Conservation (phyloP, 805 yeast species). For the Candida nitratophila region DNA sequence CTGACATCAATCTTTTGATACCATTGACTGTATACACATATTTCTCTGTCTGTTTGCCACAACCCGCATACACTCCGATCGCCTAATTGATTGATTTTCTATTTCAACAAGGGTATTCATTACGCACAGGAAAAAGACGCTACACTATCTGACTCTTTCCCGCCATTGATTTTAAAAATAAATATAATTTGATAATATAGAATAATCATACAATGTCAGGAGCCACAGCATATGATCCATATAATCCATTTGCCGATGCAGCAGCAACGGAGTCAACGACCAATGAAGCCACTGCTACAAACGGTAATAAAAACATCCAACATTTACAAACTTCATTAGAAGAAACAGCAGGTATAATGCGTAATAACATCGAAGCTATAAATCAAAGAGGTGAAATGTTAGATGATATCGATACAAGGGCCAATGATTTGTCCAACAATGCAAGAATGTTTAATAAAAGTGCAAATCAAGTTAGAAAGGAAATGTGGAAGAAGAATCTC, state of each 20-base stretch:
- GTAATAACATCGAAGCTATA: conserved; percentile 92
- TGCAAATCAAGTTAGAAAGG: conserved; percentile 94
- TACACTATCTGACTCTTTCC: too few relatives aligned
- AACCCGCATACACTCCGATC: too few relatives aligned
- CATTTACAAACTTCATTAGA: conserved; percentile 25
- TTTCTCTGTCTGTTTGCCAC: too few relatives aligned
- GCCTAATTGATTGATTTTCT: too few relatives aligned
- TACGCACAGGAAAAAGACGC: too few relatives aligned
- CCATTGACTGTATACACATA: too few relatives aligned
- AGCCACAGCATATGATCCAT: conserved; percentile 27
- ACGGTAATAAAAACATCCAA: conserved; percentile 34
- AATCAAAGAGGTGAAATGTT: conserved; percentile 93
- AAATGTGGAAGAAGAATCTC: conserved; percentile 99
- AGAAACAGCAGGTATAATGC: conserved; percentile 95
- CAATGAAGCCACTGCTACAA: conserved; percentile 21
- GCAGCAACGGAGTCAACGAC: conserved; percentile 16
- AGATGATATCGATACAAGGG: conserved; percentile 86
- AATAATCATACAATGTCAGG: too few relatives aligned
- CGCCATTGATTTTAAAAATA: too few relatives aligned
- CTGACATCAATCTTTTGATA: too few relatives aligned
- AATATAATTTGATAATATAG: too few relatives aligned
- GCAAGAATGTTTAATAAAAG: conserved; percentile 96
- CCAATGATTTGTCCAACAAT: conserved; percentile 83
- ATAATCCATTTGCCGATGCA: conserved; percentile 26
- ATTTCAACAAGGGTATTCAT: too few relatives aligned